Evolutionary conservation across 306 rosid genomes (phyloP).

Genomic region (Vigna angularis): DNA sequence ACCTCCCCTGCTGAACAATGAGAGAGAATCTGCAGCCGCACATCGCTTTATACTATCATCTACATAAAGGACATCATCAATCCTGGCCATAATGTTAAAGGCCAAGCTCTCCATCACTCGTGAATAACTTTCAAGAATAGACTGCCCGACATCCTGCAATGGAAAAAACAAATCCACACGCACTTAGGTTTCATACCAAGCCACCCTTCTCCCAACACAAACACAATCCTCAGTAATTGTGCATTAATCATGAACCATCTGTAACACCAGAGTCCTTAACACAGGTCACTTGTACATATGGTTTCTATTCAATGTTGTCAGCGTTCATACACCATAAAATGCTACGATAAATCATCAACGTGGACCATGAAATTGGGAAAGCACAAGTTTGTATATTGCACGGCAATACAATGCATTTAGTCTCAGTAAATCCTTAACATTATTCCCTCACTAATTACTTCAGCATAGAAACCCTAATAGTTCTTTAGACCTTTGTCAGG

Average conservation of each 20-base stretch:
- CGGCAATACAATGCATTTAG: slow-evolving; percentile 9
- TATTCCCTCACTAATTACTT: background rate
- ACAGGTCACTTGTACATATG: background rate
- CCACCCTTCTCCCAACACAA: background rate
- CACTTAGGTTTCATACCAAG: background rate
- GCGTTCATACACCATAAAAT: background rate
- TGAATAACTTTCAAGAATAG: slow-evolving; percentile 97
- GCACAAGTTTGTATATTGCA: background rate
- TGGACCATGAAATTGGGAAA: slow-evolving; percentile 12
- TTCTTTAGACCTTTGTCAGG: background rate
- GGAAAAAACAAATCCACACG: slow-evolving; percentile 16
- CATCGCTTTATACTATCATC: slow-evolving; percentile 83
- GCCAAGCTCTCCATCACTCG: slow-evolving; percentile 98
- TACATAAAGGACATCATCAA: slow-evolving; percentile 84
- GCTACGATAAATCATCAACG: slow-evolving; percentile 1
- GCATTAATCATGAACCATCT: slow-evolving; percentile 3
- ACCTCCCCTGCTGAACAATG: slow-evolving; percentile 76
- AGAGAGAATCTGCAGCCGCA: slow-evolving; percentile 68
- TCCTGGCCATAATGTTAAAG: slow-evolving; percentile 92
- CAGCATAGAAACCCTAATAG: background rate
- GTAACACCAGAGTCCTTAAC: background rate
- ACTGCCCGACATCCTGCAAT: slow-evolving; percentile 94
- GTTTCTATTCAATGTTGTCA: background rate
- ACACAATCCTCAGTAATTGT: slow-evolving; percentile 4
- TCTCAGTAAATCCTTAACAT: background rate